These are phyloP conservation scores for Leccinum pellstonianum DNA, from an alignment of 768 basidiomycete species.

Conservation along the genomic window DNA sequence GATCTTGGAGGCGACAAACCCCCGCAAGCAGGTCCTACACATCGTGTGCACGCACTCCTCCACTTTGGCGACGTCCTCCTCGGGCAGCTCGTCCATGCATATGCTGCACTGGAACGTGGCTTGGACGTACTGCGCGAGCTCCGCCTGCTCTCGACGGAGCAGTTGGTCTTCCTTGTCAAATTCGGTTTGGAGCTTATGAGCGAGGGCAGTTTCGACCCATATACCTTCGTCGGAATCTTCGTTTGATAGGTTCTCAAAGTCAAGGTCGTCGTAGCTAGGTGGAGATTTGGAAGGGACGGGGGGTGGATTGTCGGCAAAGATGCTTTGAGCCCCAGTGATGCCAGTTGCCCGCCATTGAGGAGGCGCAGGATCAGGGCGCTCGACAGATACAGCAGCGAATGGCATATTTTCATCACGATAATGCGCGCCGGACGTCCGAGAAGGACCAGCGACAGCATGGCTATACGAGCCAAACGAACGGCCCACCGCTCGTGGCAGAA, in stretches of 20 bases:
- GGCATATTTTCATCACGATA: background rate
- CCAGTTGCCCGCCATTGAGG: background rate
- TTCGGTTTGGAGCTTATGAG: slow-evolving; percentile 33
- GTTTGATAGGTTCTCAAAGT: background rate
- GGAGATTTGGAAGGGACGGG: slow-evolving; percentile 19
- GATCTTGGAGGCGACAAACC: slow-evolving; percentile 45
- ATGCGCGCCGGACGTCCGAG: background rate
- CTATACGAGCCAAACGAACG: slow-evolving; percentile 10
- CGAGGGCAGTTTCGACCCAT: slow-evolving; percentile 15
- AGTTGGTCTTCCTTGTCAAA: slow-evolving; percentile 42
- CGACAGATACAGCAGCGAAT: background rate
- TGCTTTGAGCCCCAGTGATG: slow-evolving; percentile 19
- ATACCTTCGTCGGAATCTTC: slow-evolving; percentile 2
- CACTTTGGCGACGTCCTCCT: slow-evolving; percentile 43
- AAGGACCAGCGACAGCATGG: slow-evolving; percentile 28
- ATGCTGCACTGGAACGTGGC: slow-evolving; percentile 51
- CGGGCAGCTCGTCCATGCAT: slow-evolving; percentile 50
- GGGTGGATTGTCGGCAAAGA: slow-evolving; percentile 28
- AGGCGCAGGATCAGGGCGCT: background rate
- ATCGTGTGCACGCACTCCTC: slow-evolving; percentile 49
- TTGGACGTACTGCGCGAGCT: slow-evolving; percentile 32
- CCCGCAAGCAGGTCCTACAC: slow-evolving; percentile 52
- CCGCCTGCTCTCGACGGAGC: slow-evolving; percentile 36
- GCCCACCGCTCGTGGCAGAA: background rate
- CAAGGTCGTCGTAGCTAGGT: slow-evolving; percentile 14